Evolutionary conservation across 2,329 filamentous ascomycete species (phyloP).

Genomic region (Colletotrichum karsti): DNA sequence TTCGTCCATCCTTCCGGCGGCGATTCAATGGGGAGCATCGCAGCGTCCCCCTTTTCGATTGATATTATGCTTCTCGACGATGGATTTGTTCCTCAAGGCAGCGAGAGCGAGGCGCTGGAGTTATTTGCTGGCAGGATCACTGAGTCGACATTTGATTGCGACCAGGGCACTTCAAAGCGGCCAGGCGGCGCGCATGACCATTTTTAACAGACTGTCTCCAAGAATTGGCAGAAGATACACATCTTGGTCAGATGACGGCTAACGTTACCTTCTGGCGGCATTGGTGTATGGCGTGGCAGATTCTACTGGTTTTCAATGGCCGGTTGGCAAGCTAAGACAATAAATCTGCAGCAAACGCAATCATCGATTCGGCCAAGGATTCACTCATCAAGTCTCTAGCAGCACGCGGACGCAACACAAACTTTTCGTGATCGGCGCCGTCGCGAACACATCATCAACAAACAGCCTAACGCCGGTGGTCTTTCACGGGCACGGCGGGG

Average conservation of each 20-base stretch:
- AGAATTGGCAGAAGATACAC: neutral
- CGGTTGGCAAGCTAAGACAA: neutral
- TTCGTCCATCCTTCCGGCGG: slow-evolving; percentile 14
- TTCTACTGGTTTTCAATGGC: neutral
- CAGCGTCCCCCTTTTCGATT: neutral
- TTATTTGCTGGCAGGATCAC: too few relatives aligned
- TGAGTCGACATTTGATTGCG: too few relatives aligned
- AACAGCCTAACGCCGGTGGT: too few relatives aligned
- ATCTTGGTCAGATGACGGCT: slow-evolving; percentile 1
- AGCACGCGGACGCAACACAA: too few relatives aligned
- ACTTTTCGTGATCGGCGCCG: too few relatives aligned
- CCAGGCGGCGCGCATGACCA: too few relatives aligned
- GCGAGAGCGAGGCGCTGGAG: too few relatives aligned
- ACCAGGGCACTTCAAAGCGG: too few relatives aligned
- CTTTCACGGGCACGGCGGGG: too few relatives aligned
- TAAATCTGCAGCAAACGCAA: neutral
- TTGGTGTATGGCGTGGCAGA: neutral
- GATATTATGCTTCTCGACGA: neutral
- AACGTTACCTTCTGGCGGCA: neutral
- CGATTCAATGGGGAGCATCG: neutral
- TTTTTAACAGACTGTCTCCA: neutral
- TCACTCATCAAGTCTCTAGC: too few relatives aligned
- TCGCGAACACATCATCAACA: too few relatives aligned
- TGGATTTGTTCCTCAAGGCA: too few relatives aligned
- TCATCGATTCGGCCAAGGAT: neutral